Base-by-base conservation (phyloP, 148 eudicot species). In the Vaccinium vitisidaea region DNA sequence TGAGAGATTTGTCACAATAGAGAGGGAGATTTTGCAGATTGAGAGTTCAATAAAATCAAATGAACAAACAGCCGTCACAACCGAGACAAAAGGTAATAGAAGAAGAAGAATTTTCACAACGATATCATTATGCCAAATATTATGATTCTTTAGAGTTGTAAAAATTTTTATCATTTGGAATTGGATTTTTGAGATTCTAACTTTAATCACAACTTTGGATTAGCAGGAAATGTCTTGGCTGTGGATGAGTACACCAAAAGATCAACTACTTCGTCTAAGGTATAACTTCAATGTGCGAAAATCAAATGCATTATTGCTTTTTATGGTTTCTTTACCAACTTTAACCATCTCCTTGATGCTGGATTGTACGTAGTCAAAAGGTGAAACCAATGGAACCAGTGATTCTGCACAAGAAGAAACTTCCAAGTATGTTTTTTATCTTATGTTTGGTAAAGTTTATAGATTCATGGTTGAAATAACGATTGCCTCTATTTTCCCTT, bases 11-110 rank as follows among this genome's bases (percentile, higher is more conserved):
- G 91, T 92, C 71, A 90, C 93, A 6, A 92, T 89, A 50, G 95
- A 95, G 91, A 90, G 90, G 82, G 98, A 95, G 88, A 92, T 95
- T 84, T 74, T 81, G 6, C 95, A 95, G 88, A 88, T 95, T 79
- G 97, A 91, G 82, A 89, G 84, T 81, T 95, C 98, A 36, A 86
- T 92, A 77, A 88, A 90, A 32, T 90, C 92, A 5, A 89, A 88
- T 65, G 94, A 92, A 58, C 87, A 88, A n/a, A 56, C 88, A 46
- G 88, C 85, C 85, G 93, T 83, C 58, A 79, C 84, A 36, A 65
- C 70, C 56, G 88, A 86, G 79, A 77, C 83, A 52, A 84, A 86
- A 88, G 91, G 95, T 92, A 90, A 90, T 79, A 81, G 55, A 73
- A 63, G 70, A 53, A n/a, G 63, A 32, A 21, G 55, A 19, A 4